phyloP scores from a whole-genome alignment of 306 rosid species.

The Fragaria ananassa region DNA sequence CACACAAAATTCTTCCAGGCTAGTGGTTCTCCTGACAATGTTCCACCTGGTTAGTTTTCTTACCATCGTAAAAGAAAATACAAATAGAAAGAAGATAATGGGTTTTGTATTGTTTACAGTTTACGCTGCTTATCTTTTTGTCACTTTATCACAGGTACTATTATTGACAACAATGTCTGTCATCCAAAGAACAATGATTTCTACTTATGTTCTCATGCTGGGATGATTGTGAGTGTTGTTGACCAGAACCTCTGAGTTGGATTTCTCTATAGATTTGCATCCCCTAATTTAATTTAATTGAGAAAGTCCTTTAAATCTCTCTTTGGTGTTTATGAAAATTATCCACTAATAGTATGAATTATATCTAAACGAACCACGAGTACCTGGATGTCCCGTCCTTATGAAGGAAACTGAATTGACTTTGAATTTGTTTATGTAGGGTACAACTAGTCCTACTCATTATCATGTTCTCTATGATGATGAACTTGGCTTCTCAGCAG shows the following conservation, averaged over 20 bases:
- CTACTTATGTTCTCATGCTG: conserved; percentile 87
- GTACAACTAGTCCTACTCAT: too few relatives aligned
- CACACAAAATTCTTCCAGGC: neutral
- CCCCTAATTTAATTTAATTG: too few relatives aligned
- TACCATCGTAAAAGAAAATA: neutral
- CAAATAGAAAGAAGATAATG: neutral
- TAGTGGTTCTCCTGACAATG: neutral
- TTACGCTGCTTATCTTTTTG: neutral
- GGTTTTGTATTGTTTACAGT: neutral
- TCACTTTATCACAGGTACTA: conserved; percentile 43
- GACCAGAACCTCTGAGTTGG: conserved; percentile 34
- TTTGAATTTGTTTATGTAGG: too few relatives aligned
- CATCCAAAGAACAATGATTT: conserved; percentile 82
- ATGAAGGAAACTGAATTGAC: too few relatives aligned
- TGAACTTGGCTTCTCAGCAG: too few relatives aligned
- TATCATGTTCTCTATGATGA: too few relatives aligned
- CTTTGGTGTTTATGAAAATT: too few relatives aligned
- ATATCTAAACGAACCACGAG: too few relatives aligned
- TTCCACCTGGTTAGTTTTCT: conserved; percentile 34
- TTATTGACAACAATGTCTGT: conserved; percentile 75
- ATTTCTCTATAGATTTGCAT: too few relatives aligned
- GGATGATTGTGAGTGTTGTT: conserved; percentile 84
- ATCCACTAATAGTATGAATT: too few relatives aligned
- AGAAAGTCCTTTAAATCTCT: too few relatives aligned
- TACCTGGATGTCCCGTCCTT: too few relatives aligned